A percentile compares a stretch with the other conserved stretches of the same genome.
These are phyloP conservation scores for Mycena venus DNA, from an alignment of 768 basidiomycete species.

Conservation along the genomic window DNA sequence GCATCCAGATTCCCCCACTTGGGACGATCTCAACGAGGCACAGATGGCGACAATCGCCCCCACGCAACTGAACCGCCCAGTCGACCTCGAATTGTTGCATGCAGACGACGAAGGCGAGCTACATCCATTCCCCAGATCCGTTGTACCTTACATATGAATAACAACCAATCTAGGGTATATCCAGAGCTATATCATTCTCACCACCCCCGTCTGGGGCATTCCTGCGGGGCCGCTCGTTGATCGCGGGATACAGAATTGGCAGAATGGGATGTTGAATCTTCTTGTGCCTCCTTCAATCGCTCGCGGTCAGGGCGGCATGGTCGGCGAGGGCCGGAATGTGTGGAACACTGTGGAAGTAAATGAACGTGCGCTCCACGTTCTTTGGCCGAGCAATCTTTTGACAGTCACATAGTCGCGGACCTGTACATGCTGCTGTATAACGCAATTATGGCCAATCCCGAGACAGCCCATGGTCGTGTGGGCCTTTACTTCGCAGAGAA, in stretches of 20 bases:
- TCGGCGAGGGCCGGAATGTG: conserved; percentile 24
- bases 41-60: conserved; percentile 43
- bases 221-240: conserved; percentile 25
- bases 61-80: conserved; percentile 46
- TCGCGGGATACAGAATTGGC: conserved; percentile 36
- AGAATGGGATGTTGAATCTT: not conserved
- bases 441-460: conserved; percentile 15
- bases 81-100: conserved; percentile 45
- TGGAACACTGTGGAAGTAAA: conserved; percentile 24
- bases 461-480: conserved; percentile 33
- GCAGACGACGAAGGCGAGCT: conserved; percentile 50
- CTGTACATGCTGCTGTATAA: conserved; percentile 35
- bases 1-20: conserved; percentile 36
- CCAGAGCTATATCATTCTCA: conserved; percentile 44
- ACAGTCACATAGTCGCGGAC: conserved; percentile 30
- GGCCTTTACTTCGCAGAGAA: conserved; percentile 43
- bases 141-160: too few relatives aligned
- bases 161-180: conserved; percentile 39
- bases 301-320: conserved; percentile 18
- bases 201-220: conserved; percentile 38
- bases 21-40: conserved; percentile 45
- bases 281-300: conserved; percentile 14
- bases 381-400: not conserved
- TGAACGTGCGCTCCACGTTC: conserved; percentile 17
- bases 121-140: too few relatives aligned